These are phyloP conservation scores for Stephania cephalantha DNA, from an alignment of 164 flowering plant genomes.

Conservation along the genomic window DNA sequence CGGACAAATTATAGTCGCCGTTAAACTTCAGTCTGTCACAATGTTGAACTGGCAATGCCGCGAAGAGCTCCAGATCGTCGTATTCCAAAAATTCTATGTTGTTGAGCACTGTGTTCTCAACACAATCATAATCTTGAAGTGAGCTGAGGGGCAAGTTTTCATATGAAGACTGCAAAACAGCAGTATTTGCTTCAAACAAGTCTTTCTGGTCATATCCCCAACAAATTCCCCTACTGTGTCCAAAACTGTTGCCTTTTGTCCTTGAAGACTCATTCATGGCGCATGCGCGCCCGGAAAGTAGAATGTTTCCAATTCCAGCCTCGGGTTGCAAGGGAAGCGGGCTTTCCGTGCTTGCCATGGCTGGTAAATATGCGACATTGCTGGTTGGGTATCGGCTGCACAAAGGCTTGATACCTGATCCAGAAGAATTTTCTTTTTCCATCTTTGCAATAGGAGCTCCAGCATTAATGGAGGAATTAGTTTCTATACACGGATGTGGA, in stretches of 20 bases:
- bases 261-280: slow-evolving; percentile 10
- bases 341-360: slow-evolving; percentile 15
- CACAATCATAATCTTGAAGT: slow-evolving; percentile 38
- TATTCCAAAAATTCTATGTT: slow-evolving; percentile 30
- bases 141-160: slow-evolving; percentile 34
- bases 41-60: slow-evolving; percentile 32
- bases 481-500: slow-evolving; percentile 23
- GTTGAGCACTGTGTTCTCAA: slow-evolving; percentile 31
- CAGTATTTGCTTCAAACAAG: slow-evolving; percentile 23
- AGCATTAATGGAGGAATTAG: slow-evolving; percentile 17
- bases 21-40: slow-evolving; percentile 39
- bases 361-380: slow-evolving; percentile 13
- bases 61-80: slow-evolving; percentile 29
- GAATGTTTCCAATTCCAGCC: slow-evolving; percentile 18
- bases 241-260: slow-evolving; percentile 21
- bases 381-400: slow-evolving; percentile 18
- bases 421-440: slow-evolving; percentile 11
- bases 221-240: slow-evolving; percentile 18
- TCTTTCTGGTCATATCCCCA: slow-evolving; percentile 27
- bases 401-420: slow-evolving; percentile 24
- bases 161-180: slow-evolving; percentile 22
- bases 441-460: slow-evolving; percentile 22
- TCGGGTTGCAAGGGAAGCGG: slow-evolving; percentile 24
- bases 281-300: slow-evolving; percentile 25
- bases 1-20: slow-evolving; percentile 30